phyloP scores from a whole-genome alignment of 768 basidiomycete species.

The Lentinus tigrinus region DNA sequence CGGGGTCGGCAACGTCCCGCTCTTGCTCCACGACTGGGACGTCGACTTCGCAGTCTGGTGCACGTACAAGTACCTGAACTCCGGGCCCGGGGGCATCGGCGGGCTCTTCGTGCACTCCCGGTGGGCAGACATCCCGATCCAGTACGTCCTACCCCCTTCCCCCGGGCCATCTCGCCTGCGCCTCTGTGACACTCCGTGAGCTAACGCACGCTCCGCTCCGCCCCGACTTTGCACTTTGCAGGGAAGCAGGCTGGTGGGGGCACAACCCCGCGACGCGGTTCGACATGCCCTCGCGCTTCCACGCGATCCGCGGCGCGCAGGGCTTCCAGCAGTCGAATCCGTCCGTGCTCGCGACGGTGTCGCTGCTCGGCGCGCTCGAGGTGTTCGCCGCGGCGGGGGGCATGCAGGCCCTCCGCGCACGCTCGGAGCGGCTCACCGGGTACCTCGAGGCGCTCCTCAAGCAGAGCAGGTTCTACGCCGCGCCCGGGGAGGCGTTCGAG shows the following conservation, averaged over 20 bases:
- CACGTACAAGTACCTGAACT: slow-evolving; percentile 97
- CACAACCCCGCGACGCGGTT: slow-evolving; percentile 87
- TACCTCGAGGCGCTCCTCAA: slow-evolving; percentile 65
- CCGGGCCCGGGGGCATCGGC: slow-evolving; percentile 96
- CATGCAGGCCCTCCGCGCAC: slow-evolving; percentile 63
- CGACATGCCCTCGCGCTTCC: slow-evolving; percentile 82
- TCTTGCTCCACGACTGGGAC: slow-evolving; percentile 88
- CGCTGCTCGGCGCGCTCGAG: slow-evolving; percentile 81
- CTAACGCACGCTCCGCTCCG: neutral
- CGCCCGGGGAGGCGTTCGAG: slow-evolving; percentile 24
- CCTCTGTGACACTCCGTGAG: neutral
- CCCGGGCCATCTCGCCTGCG: neutral
- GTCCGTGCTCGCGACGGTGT: slow-evolving; percentile 72
- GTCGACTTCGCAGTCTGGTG: slow-evolving; percentile 99
- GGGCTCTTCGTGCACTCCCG: slow-evolving; percentile 87
- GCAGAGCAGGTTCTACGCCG: slow-evolving; percentile 62
- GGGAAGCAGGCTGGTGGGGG: slow-evolving; percentile 98
- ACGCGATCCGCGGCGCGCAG: slow-evolving; percentile 85
- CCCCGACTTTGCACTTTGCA: slow-evolving; percentile 29
- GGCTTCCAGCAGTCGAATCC: slow-evolving; percentile 98
- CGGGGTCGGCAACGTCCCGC: slow-evolving; percentile 89
- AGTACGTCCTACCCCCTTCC: too few species aligned
- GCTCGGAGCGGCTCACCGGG: slow-evolving; percentile 69
- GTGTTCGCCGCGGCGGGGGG: slow-evolving; percentile 79
- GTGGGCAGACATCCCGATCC: slow-evolving; percentile 71